phyloP scores from a whole-genome alignment of 768 basidiomycete genomes.

The Termitomyces sp. region DNA sequence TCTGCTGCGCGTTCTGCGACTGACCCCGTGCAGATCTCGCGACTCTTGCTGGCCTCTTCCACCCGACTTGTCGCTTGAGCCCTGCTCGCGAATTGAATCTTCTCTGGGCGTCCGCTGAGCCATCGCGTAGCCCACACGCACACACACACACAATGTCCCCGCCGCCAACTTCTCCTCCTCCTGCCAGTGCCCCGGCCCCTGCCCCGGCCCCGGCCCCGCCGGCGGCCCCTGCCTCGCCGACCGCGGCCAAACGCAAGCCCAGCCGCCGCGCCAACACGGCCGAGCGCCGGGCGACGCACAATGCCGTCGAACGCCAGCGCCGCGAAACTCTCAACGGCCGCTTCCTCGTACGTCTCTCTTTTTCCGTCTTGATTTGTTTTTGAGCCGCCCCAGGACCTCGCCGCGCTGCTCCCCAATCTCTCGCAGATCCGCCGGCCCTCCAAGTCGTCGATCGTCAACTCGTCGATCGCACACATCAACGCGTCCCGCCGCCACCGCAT shows the following conservation, averaged over 20 bases:
- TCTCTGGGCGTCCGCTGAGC: not conserved
- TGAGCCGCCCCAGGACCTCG: conserved; percentile 64
- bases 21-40: conserved; percentile 59
- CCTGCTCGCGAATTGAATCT: conserved; percentile 47
- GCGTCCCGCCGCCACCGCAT: conserved; percentile 54
- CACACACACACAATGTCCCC: not conserved
- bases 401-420: conserved; percentile 85
- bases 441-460: conserved; percentile 96
- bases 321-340: conserved; percentile 90
- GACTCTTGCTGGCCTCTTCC: conserved; percentile 87
- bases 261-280: conserved; percentile 91
- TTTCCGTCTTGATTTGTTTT: conserved; percentile 1
- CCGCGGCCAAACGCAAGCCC: conserved; percentile 64
- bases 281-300: conserved; percentile 93
- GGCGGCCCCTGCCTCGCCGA: conserved; percentile 7
- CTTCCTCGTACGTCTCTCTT: conserved; percentile 61
- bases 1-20: rapidly evolving
- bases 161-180: no score
- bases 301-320: conserved; percentile 92
- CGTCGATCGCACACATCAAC: conserved; percentile 85
- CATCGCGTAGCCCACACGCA: not conserved
- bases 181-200: conserved; percentile 38
- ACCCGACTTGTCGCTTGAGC: conserved; percentile 64
- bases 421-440: conserved; percentile 89
- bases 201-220: conserved; percentile 17